Conservation (phyloP, 192 early-diverging fungal species). For the Diversispora epigaea region DNA sequence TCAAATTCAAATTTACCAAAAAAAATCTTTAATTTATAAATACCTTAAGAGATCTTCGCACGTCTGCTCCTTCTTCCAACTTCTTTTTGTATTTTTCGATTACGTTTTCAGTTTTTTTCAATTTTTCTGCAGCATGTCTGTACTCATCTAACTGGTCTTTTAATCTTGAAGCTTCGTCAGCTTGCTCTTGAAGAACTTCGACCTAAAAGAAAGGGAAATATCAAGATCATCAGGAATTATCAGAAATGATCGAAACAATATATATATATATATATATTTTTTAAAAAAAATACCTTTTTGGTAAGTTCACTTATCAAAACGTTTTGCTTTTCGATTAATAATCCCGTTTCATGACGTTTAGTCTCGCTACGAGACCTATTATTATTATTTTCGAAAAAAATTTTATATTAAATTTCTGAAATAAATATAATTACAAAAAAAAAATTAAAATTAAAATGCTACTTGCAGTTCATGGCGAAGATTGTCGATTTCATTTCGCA, state of each 20-base stretch:
- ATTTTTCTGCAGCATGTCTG: conserved; percentile 83
- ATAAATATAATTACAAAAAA: not conserved
- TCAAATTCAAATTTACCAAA: not conserved
- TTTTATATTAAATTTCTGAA: too few relatives aligned
- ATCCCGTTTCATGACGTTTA: conserved; percentile 68
- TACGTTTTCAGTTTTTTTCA: conserved; percentile 90
- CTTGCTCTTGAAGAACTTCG: conserved; percentile 58
- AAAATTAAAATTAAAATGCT: not conserved
- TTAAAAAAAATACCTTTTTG: conserved; percentile 45
- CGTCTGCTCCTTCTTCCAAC: conserved; percentile 82
- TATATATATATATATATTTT: not conserved
- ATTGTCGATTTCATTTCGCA: conserved; percentile 83
- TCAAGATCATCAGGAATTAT: not conserved
- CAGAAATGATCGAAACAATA: not conserved
- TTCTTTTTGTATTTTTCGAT: conserved; percentile 97
- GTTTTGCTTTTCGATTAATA: conserved; percentile 57
- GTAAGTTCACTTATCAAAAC: conserved; percentile 66
- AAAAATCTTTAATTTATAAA: not conserved
- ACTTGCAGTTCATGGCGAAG: conserved; percentile 81
- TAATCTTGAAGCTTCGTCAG: conserved; percentile 70
- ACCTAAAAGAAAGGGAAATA: conserved; percentile 35
- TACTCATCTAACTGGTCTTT: conserved; percentile 93
- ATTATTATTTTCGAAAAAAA: not conserved
- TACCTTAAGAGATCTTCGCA: conserved; percentile 75
- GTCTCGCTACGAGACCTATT: conserved; percentile 76